phyloP scores from a whole-genome alignment of 2,329 filamentous ascomycete species.

The Zelopaecilomyces penicillatus region DNA sequence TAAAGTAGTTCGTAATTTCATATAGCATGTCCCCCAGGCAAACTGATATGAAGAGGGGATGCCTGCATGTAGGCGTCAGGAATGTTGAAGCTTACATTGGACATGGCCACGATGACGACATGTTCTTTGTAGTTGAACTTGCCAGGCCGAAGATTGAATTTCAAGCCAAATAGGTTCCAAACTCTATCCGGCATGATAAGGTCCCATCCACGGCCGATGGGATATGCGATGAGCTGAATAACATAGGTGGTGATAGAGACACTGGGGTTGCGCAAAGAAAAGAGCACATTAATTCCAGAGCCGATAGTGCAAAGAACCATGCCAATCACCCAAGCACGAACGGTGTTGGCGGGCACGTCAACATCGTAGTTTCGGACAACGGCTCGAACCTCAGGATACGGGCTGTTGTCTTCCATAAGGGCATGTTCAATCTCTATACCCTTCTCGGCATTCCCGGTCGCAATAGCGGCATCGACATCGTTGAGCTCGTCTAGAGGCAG shows the following conservation, averaged over 20 bases:
- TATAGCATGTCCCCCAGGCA: no score
- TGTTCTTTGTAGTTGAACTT: conserved; percentile 57
- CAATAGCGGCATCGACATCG: conserved; percentile 50
- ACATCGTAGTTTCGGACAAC: conserved; percentile 58
- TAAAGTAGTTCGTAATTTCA: not conserved
- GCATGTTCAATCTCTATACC: conserved; percentile 50
- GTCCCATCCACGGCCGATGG: conserved; percentile 47
- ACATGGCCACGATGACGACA: conserved; percentile 55
- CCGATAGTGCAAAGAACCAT: conserved; percentile 52
- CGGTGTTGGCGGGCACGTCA: conserved; percentile 55
- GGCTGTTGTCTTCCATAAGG: conserved; percentile 55
- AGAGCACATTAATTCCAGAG: conserved; percentile 54
- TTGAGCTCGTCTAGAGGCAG: conserved; percentile 54
- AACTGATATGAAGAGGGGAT: not conserved
- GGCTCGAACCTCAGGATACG: conserved; percentile 59
- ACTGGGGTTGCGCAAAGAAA: conserved; percentile 51
- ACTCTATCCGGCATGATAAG: conserved; percentile 44
- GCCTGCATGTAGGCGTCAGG: not conserved
- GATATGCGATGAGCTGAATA: conserved; percentile 54
- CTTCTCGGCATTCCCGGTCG: conserved; percentile 46
- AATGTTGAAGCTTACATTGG: conserved; percentile 38
- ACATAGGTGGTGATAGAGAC: conserved; percentile 54
- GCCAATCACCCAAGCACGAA: conserved; percentile 57
- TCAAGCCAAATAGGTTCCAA: conserved; percentile 42
- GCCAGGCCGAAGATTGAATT: conserved; percentile 48